Evolutionary conservation across 139 green algal genomes (phyloP), one percentile per base, ranked within the genome.

Genomic region (Micractinium sp.): DNA sequence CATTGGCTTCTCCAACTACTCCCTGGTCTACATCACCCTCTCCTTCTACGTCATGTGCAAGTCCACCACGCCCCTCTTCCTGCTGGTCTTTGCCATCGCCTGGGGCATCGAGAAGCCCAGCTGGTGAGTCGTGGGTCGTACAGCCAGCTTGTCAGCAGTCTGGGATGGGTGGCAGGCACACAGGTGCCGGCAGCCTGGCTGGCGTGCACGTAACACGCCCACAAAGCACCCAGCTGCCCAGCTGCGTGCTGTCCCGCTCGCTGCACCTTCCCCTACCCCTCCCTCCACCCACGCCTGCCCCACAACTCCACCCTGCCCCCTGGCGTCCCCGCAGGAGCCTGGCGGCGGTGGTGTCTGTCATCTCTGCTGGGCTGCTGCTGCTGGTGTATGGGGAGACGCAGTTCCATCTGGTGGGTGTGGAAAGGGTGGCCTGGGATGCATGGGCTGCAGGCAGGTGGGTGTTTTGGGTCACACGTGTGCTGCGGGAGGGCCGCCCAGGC

Each of bases 41-140:
- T 95, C 88, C 77, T 99, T 99, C 92, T 99, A 99, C 93, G 98
- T 97, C 18, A 98, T 99, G 96, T 98, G 96, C 95, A 98, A 98
- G 91, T 97, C 94, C 41, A 97, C 96, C 0, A 96, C 95, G 18
- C 97, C 97, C 5, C 89, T 99, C 16, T 99, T 98, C 93, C 93
- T 99, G 84, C 94, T 99, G 35, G 39, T 93, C 7, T 99, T 99
- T 89, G 96, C 96, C 36, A 99, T 99, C 92, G 63, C 96, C 0
- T 98, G 96, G 96, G 89, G 95, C 53, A 94, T 98, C 31, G 96
- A 98, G 75, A 88, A 95, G 86, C 94, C 96, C 73, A 90, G 90
- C 78, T 75, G 85, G 81, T 81, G 61, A 35, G 16, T 33, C 9
- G 47, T 9, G 47, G 47, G 47, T 9, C 9, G 47, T 56, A 16